Evolutionary conservation across 2,329 filamentous ascomycete species (phyloP).

Genomic region (Alternaria incomplexa): DNA sequence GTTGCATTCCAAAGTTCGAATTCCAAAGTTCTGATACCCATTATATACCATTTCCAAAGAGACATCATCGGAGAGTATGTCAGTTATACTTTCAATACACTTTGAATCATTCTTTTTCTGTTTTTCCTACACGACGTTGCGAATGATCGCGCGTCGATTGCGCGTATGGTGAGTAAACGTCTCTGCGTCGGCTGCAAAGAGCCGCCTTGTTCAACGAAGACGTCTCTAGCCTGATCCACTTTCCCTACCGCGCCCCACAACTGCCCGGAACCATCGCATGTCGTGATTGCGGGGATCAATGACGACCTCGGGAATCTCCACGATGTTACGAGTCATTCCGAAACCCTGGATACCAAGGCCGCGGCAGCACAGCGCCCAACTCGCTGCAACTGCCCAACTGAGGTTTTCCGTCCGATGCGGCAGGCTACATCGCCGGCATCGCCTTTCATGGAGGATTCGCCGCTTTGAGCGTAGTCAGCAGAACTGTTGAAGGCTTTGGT

Average conservation of each 20-base stretch:
- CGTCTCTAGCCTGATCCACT: slow-evolving; percentile 8
- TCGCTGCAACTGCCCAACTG: neutral
- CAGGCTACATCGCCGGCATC: neutral
- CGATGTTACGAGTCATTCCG: neutral
- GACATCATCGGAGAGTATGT: neutral
- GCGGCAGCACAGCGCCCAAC: neutral
- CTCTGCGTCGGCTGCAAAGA: neutral
- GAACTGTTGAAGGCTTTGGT: neutral
- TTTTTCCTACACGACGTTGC: neutral
- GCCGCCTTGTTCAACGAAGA: neutral
- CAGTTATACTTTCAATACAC: neutral
- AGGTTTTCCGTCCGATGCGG: slow-evolving; percentile 1
- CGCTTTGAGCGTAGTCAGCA: neutral
- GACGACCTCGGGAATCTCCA: slow-evolving; percentile 5
- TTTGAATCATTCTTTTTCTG: fast-evolving
- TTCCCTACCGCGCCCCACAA: neutral
- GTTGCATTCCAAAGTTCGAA: neutral
- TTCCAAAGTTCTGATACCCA: neutral
- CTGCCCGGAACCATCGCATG: slow-evolving; percentile 5
- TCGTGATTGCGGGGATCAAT: slow-evolving; percentile 16
- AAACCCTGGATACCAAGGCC: neutral
- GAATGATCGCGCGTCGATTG: neutral
- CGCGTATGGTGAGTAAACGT: neutral
- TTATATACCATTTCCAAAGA: neutral
- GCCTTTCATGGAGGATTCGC: neutral